Evolutionary conservation across 2,329 filamentous ascomycete genomes (phyloP).

Genomic region (Exophiala alcalophila): DNA sequence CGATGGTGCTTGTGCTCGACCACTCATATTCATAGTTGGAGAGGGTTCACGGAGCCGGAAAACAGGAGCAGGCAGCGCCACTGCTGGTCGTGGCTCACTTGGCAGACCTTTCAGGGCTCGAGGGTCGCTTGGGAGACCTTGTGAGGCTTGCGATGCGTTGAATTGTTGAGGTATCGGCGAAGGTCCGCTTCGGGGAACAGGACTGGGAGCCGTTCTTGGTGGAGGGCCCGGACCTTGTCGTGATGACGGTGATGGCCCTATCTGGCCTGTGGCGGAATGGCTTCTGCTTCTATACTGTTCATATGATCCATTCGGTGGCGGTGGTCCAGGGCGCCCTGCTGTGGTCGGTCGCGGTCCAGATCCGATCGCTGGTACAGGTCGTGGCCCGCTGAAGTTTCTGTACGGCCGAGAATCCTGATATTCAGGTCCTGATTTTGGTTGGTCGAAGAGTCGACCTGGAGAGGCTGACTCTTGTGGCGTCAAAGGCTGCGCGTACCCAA

Average conservation of each 20-base stretch:
- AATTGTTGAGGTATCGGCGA: slow-evolving; percentile 5
- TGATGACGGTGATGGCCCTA: slow-evolving; percentile 14
- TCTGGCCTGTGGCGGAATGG: slow-evolving; percentile 16
- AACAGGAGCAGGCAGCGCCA: slow-evolving; percentile 3
- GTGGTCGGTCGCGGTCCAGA: slow-evolving; percentile 17
- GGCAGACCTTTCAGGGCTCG: too few relatives aligned
- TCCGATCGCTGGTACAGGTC: neutral
- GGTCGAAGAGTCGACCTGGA: slow-evolving; percentile 4
- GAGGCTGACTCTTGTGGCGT: slow-evolving; percentile 17
- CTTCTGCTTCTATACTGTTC: slow-evolving; percentile 14
- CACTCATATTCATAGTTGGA: slow-evolving; percentile 24
- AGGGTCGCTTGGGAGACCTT: slow-evolving; percentile 3
- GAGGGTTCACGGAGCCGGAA: slow-evolving; percentile 27
- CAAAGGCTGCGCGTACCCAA: slow-evolving; percentile 24
- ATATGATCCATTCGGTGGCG: slow-evolving; percentile 7
- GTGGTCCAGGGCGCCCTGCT: slow-evolving; percentile 16
- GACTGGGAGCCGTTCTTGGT: slow-evolving; percentile 13
- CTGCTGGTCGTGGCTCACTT: slow-evolving; percentile 1
- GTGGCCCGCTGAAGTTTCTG: slow-evolving; percentile 23
- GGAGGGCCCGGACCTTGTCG: slow-evolving; percentile 20
- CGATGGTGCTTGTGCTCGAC: slow-evolving; percentile 26
- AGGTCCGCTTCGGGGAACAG: slow-evolving; percentile 14
- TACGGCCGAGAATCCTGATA: slow-evolving; percentile 13
- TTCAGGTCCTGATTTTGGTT: slow-evolving; percentile 6
- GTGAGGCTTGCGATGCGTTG: slow-evolving; percentile 3